A percentile compares a stretch with the other conserved stretches of the same genome.
These are phyloP conservation scores for Monosporascus sp. DNA, from an alignment of 2,329 filamentous ascomycete species.

Conservation along the genomic window DNA sequence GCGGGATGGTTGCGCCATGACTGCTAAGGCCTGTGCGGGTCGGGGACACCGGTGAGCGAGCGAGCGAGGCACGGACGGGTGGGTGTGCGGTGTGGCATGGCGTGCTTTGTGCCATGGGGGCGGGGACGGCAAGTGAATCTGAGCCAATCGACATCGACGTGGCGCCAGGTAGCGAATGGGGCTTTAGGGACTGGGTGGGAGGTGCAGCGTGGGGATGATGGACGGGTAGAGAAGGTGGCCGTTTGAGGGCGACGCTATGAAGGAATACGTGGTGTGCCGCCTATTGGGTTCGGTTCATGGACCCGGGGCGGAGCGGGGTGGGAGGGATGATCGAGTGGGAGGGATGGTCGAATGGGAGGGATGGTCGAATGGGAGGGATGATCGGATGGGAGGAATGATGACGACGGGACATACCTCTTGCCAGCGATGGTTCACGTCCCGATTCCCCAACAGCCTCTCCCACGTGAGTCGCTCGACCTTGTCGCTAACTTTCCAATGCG, in stretches of 20 bases:
- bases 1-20: conserved; percentile 82
- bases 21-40: conserved; percentile 63
- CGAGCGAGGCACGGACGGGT: background rate
- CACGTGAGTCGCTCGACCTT: conserved; percentile 69
- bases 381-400: background rate
- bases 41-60: background rate
- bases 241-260: background rate
- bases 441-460: conserved; percentile 72
- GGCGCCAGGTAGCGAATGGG: too few species aligned
- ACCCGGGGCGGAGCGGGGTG: conserved; percentile 1
- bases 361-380: background rate
- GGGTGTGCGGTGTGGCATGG: background rate
- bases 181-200: too few species aligned
- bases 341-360: background rate
- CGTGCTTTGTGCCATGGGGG: background rate
- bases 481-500: conserved; percentile 43
- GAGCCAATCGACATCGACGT: background rate
- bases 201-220: background rate
- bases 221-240: background rate
- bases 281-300: background rate
- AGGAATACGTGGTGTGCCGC: background rate
- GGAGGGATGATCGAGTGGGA: background rate
- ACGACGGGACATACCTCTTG: conserved; percentile 62
- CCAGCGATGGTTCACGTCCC: conserved; percentile 68
- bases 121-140: background rate